Percentiles rank a stretch among this genome's conserved stretches.
Conservation (phyloP, 106 monocot species). For the Vanilla planifolia region DNA sequence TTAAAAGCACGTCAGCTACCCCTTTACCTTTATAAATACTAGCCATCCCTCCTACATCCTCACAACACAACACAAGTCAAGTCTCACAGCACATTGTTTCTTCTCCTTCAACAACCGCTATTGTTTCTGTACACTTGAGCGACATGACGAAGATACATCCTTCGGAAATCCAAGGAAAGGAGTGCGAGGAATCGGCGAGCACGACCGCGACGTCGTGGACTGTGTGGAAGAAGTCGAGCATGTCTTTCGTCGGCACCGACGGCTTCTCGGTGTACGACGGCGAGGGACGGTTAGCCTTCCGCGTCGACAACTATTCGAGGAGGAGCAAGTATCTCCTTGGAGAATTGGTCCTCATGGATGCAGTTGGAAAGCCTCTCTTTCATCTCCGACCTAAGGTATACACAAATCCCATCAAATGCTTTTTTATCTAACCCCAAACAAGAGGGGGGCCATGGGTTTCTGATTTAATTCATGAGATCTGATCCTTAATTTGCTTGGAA, state of each 20-base stretch:
- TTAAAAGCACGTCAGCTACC: no score
- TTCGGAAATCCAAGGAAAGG: background rate
- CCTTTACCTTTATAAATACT: no score
- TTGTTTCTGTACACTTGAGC: background rate
- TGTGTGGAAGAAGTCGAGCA: slow-evolving; percentile 94
- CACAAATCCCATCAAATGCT: no score
- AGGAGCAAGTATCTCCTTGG: slow-evolving; percentile 33
- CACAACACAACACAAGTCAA: background rate
- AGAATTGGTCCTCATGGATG: slow-evolving; percentile 75
- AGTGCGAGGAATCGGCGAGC: background rate
- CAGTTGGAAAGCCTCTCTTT: slow-evolving; percentile 36
- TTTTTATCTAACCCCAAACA: no score
- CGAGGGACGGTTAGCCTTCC: slow-evolving; percentile 53
- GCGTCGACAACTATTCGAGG: slow-evolving; percentile 90
- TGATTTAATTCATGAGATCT: no score
- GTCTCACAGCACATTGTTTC: background rate
- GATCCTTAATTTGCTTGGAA: background rate
- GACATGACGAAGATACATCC: background rate
- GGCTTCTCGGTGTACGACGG: slow-evolving; percentile 68
- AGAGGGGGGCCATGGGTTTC: no score
- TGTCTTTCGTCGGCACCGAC: slow-evolving; percentile 76
- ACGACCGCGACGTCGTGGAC: slow-evolving; percentile 28
- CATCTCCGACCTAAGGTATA: slow-evolving; percentile 62
- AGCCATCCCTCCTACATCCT: background rate
- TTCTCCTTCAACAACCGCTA: background rate